Percentiles rank a stretch among this genome's conserved stretches.
Conservation (phyloP, 2,329 filamentous ascomycete species). For the Cadophora gregata region DNA sequence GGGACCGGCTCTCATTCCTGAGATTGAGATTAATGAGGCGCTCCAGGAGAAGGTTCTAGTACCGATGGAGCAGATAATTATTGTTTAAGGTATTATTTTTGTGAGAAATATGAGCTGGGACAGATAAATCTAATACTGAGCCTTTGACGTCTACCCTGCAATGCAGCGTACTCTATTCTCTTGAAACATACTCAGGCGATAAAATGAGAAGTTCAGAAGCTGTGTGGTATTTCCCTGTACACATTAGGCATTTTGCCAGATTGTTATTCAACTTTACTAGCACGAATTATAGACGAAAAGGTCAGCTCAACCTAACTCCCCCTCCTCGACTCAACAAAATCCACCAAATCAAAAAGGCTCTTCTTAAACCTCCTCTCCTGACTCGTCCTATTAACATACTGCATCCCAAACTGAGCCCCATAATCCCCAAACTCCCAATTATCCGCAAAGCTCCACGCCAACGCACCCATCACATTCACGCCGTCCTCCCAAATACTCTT, state of each 20-base stretch:
- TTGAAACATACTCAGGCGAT: no score
- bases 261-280: no score
- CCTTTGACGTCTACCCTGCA: no score
- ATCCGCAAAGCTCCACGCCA: slow-evolving; percentile 52
- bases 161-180: no score
- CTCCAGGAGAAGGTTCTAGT: background rate
- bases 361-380: slow-evolving; percentile 52
- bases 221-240: no score
- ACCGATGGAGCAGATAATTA: background rate
- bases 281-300: no score
- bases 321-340: slow-evolving; percentile 47
- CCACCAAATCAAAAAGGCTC: slow-evolving; percentile 55
- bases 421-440: slow-evolving; percentile 46
- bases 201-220: no score
- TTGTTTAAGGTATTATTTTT: background rate
- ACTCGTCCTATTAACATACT: slow-evolving; percentile 53
- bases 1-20: background rate
- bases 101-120: no score
- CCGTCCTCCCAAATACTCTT: slow-evolving; percentile 54
- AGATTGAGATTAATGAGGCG: background rate
- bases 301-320: background rate
- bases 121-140: no score
- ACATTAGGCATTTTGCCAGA: no score
- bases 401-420: slow-evolving; percentile 52
- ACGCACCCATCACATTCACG: slow-evolving; percentile 51